Evolutionary conservation across 31 red algal species (phyloP), one percentile per base, ranked within the genome.

Genomic region (Porphyra umbilicalis): DNA sequence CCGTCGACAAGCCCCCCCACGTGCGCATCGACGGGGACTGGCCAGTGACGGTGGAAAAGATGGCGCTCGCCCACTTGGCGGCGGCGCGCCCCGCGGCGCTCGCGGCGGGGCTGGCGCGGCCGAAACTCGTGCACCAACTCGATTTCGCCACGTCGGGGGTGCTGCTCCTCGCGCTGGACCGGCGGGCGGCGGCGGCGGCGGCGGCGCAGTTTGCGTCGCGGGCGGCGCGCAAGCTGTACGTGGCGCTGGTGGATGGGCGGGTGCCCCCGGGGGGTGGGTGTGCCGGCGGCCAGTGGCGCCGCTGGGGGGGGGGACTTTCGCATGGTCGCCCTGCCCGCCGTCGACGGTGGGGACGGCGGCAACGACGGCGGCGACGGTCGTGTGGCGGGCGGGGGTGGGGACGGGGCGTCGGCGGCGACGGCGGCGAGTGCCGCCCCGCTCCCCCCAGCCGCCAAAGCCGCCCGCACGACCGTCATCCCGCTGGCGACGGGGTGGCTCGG

Each of bases 91-190:
- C 76, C 0, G 30, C 42, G 33, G 34, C 76, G 15, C 25, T 46
- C 33, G 78, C 33, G 6, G 79, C 29, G 68, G 33, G 36, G 18
- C 44, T 39, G n/a, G 8, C 37, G 25, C 82, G 81, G 0, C 14
- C 80, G 10, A 87, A 81, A 5, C 87, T 95, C 71, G 88, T 99
- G 18, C 96, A 99, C 77, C 93, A 91, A 11, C 90, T 99, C 9
- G 96, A 99, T 85, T 99, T 94, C 83, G 93, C 96, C 16, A 99
- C 96, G 32, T 98, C 96, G 33, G 96, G 96, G 36, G 93, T 90
- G 33, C 10, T 95, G 88, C 82, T 95, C 6, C 35, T 95, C n/a
- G 96, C 83, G 37, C 84, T 99, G 40, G 57, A 35, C 32, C 82
- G 90, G 8, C 78, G 36, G 16, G 86, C 92, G 5, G 93, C 96